Evolutionary conservation across 2,329 filamentous ascomycete genomes (phyloP).

Genomic region (Hymenoscyphus infarciens): DNA sequence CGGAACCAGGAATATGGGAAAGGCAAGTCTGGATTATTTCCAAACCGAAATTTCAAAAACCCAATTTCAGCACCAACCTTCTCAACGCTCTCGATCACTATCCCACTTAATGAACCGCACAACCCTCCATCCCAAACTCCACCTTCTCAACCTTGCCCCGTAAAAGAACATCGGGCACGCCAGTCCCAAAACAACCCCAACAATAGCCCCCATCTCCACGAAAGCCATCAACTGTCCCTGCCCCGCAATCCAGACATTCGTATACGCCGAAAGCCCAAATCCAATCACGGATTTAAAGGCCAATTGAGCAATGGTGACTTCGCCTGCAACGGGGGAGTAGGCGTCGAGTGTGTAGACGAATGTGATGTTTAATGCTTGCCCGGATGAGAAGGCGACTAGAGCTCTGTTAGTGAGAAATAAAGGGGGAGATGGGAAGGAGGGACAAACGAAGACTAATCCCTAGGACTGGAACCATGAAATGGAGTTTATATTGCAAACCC

Average conservation of each 20-base stretch:
- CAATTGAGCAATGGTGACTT: conserved; percentile 47
- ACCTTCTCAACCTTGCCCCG: conserved; percentile 46
- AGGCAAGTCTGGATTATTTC: conserved; percentile 7
- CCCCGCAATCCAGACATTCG: conserved; percentile 53
- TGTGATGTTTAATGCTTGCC: conserved; percentile 24
- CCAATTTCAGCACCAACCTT: too few species aligned
- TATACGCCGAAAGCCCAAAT: conserved; percentile 58
- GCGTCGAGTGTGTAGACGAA: conserved; percentile 26
- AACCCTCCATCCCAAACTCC: conserved; percentile 47
- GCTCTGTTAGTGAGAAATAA: not conserved
- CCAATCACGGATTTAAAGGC: conserved; percentile 56
- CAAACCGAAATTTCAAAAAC: too few species aligned
- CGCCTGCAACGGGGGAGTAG: conserved; percentile 21
- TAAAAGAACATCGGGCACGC: conserved; percentile 51
- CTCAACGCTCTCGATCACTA: conserved; percentile 15
- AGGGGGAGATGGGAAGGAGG: not conserved
- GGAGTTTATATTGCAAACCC: conserved; percentile 30
- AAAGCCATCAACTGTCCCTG: conserved; percentile 50
- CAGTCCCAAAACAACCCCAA: conserved; percentile 43
- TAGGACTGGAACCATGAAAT: conserved; percentile 21
- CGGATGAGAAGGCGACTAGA: conserved; percentile 20
- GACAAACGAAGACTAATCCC: conserved; percentile 16
- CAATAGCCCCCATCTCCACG: conserved; percentile 55
- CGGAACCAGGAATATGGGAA: conserved; percentile 38
- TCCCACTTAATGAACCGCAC: conserved; percentile 47